Evolutionary conservation across 176 grass and related monocot genomes (phyloP).

Genomic region (Thalia dealbata): DNA sequence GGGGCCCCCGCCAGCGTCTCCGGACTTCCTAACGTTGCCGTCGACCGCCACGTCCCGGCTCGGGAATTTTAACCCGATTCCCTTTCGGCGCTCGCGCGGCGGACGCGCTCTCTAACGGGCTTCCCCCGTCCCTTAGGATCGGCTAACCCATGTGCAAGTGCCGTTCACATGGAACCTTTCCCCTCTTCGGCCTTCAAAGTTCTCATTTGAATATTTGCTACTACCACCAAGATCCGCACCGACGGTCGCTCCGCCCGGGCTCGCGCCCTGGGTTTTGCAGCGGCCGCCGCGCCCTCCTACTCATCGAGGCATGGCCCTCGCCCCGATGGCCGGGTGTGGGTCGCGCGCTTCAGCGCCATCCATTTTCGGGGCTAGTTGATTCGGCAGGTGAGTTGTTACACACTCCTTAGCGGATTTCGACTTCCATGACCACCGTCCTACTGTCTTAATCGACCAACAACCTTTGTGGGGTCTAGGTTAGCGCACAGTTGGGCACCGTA

Average conservation of each 20-base stretch:
- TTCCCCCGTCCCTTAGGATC: conserved; percentile 44
- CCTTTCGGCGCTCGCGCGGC: no score
- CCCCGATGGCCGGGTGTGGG: conserved; percentile 29
- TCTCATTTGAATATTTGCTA: conserved; percentile 62
- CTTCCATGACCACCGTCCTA: conserved; percentile 22
- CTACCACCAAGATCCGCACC: conserved; percentile 52
- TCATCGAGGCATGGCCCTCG: conserved; percentile 9
- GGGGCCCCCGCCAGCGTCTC: no score
- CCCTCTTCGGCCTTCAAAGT: conserved; percentile 56
- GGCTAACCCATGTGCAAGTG: conserved; percentile 61
- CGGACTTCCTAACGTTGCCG: no score
- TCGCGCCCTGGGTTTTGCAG: conserved; percentile 27
- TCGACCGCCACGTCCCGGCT: conserved; percentile 28
- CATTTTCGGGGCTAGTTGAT: conserved; percentile 74
- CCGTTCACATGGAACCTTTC: conserved; percentile 56
- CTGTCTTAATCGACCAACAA: conserved; percentile 41
- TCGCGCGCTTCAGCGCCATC: conserved; percentile 47
- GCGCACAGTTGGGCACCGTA: conserved; percentile 36
- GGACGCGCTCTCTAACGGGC: conserved; percentile 3
- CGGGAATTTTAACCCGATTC: conserved; percentile 4
- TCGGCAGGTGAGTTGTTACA: conserved; percentile 75
- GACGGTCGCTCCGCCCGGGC: conserved; percentile 44
- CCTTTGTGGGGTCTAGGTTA: conserved; percentile 43
- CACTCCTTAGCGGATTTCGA: conserved; percentile 25
- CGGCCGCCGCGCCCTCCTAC: conserved; percentile 30